phyloP scores from a whole-genome alignment of 129 eudicot genomes.

The Escallonia herrerae region DNA sequence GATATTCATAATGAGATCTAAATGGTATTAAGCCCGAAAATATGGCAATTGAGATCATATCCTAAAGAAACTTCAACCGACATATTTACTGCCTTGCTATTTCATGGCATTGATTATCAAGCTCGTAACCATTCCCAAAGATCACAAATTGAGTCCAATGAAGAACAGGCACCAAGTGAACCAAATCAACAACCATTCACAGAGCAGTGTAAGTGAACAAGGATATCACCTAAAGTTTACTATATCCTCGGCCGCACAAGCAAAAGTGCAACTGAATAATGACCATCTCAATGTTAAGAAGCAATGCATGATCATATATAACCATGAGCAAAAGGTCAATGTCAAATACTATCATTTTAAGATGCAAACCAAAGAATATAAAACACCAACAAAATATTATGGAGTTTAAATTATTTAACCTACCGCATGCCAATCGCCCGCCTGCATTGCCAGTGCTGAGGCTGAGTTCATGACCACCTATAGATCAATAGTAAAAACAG shows the following conservation, averaged over 20 bases:
- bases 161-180: too few species aligned
- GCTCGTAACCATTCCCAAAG: too few species aligned
- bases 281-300: background rate
- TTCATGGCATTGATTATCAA: too few species aligned
- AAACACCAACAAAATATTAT: background rate
- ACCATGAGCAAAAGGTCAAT: background rate
- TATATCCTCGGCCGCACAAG: background rate
- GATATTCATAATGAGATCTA: too few species aligned
- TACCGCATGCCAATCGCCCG: conserved; percentile 96
- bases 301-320: background rate
- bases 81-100: too few species aligned
- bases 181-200: too few species aligned
- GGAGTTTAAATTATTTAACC: conserved; percentile 6
- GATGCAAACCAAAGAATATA: background rate
- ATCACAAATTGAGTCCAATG: too few species aligned
- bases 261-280: background rate
- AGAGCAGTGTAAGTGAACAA: too few species aligned
- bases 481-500: conserved; percentile 4
- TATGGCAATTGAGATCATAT: too few species aligned
- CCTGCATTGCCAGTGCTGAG: conserved; percentile 95
- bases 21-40: too few species aligned
- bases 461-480: conserved; percentile 98
- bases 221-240: background rate
- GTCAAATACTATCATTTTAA: background rate
- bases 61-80: too few species aligned